phyloP scores from a whole-genome alignment of 495 filamentous ascomycete genomes.

The Xylaria bambusicola region DNA sequence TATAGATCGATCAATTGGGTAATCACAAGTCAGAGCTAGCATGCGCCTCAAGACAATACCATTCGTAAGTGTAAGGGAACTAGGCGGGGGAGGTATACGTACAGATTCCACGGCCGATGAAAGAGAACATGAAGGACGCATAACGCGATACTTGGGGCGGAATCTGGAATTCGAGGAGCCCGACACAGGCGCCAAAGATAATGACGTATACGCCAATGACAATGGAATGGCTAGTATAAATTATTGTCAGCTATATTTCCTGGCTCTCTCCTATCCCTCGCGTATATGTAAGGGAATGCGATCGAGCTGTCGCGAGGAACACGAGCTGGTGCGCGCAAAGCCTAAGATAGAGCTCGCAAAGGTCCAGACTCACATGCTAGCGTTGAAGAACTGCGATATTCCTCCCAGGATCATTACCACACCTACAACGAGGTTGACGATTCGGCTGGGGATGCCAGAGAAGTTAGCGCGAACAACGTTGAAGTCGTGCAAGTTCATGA shows the following conservation, averaged over 20 bases:
- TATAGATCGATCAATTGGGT: background rate
- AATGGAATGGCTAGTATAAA: slow-evolving; percentile 55
- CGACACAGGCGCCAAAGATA: slow-evolving; percentile 77
- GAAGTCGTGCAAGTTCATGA: too few species aligned
- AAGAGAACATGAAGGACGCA: slow-evolving; percentile 96
- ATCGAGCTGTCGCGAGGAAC: background rate
- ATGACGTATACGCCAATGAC: slow-evolving; percentile 85
- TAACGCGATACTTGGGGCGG: slow-evolving; percentile 90
- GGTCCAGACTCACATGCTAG: slow-evolving; percentile 57
- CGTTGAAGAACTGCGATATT: slow-evolving; percentile 80
- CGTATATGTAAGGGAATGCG: background rate
- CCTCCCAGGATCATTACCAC: slow-evolving; percentile 89
- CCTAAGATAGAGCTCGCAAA: background rate
- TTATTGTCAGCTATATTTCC: slow-evolving; percentile 9
- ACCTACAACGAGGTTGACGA: slow-evolving; percentile 89
- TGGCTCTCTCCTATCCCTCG: background rate
- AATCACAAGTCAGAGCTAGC: background rate
- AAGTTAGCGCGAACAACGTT: slow-evolving; percentile 29
- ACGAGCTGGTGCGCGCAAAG: background rate
- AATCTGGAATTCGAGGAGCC: slow-evolving; percentile 86
- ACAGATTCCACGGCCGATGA: slow-evolving; percentile 94
- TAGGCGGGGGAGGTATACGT: slow-evolving; percentile 42
- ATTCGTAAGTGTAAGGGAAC: background rate
- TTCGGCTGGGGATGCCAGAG: slow-evolving; percentile 61
- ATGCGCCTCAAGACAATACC: background rate